Base-by-base conservation (phyloP, 2,329 filamentous ascomycete species). In the Chaetomiaceae sp. region DNA sequence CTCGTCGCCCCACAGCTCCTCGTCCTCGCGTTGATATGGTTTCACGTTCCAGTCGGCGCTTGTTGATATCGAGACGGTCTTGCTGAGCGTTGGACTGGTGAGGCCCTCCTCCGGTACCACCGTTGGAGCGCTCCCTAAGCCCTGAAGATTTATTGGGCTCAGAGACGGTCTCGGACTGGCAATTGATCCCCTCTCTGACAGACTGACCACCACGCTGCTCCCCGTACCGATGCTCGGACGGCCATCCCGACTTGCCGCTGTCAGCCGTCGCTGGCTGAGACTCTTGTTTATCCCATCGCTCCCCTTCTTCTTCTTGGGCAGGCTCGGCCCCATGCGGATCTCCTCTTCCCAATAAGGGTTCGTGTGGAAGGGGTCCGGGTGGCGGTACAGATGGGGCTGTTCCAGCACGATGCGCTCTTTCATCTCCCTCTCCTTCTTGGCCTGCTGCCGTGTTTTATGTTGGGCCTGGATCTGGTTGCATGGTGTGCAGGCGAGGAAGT, bases 341-440 rank as follows among this genome's bases (percentile, higher is more conserved):
- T 96, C 91, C 65, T 94, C 87, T 29, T 80, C 75, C 91, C 91
- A 96, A 71, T 89, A 89, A 11, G 86, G 85, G 64, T 96, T 96
- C 25, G 90, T 95, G 64, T 85, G 86, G 63, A 90, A 94, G 1
- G 90, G 88, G 40, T 84, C 82, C 1, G 87, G 90, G 64, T 96
- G 90, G 46, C 83, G 78, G 68, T 95, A 94, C 10, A 83, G 70
- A 36, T 81, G 82, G 0, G 89, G 88, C 66, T 90, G 82, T 59
- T 90, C 82, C 50, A 78, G 79, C 61, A 87, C 80, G 53, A 84
- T 70, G 54, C 76, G 80, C 41, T 79, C 77, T 67, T 87, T 85
- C 60, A 86, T 81, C 61, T 80, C 75, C 52, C 84, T 78, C 56
- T 86, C 84, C 62, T 79, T 79, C 65, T 82, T 83, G 45, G 88